Conservation (phyloP, 805 yeast species). For the Helenozyma baotianmanensis region DNA sequence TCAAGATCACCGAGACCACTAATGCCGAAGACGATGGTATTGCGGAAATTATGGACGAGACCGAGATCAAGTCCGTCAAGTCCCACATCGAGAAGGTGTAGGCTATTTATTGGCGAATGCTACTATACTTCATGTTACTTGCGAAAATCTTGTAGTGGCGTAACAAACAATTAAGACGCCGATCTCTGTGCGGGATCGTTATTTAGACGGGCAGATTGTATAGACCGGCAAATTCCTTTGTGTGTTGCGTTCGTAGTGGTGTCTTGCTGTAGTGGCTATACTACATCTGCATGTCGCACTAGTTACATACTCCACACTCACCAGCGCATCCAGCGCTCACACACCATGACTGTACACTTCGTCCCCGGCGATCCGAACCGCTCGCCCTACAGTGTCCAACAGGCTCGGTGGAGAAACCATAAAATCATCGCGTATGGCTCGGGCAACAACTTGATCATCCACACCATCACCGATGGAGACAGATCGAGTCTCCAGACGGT, state of each 20-base stretch:
- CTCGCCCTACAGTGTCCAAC: slow-evolving; percentile 50
- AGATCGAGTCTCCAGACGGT: slow-evolving; percentile 62
- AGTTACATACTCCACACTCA: no score
- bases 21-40: slow-evolving; percentile 29
- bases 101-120: no score
- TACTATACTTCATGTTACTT: no score
- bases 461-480: slow-evolving; percentile 16
- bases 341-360: slow-evolving; percentile 64
- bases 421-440: slow-evolving; percentile 73
- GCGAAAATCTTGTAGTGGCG: no score
- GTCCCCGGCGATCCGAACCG: slow-evolving; percentile 84
- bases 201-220: no score
- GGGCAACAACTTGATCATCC: slow-evolving; percentile 74
- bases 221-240: no score
- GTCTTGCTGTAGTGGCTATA: no score
- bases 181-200: no score
- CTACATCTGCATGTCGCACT: no score
- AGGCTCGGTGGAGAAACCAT: slow-evolving; percentile 61
- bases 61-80: slow-evolving; percentile 24
- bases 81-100: slow-evolving; percentile 7
- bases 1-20: slow-evolving; percentile 43
- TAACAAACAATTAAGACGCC: no score
- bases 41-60: slow-evolving; percentile 16
- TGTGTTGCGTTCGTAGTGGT: no score
- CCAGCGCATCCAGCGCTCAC: no score